Conservation (phyloP, 352 stramenopile genomes). For the Phytophthora sp. region DNA sequence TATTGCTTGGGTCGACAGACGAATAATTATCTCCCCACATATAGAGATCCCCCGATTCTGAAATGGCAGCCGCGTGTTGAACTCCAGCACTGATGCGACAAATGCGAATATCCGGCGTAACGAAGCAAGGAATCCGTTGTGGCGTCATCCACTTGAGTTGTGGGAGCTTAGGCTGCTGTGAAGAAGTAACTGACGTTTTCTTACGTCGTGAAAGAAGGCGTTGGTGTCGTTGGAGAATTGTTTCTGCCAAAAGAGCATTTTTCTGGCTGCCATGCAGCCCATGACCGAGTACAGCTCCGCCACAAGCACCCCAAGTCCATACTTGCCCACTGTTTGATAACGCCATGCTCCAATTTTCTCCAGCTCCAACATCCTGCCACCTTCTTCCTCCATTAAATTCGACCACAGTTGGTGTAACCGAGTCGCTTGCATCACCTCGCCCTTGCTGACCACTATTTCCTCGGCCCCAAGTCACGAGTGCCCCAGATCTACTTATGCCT, state of each 20-base stretch:
- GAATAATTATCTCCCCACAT: conserved; percentile 74
- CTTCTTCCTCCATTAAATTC: conserved; percentile 5
- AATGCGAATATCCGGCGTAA: conserved; percentile 39
- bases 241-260: conserved; percentile 37
- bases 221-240: conserved; percentile 51
- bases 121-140: conserved; percentile 52
- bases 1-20: not conserved
- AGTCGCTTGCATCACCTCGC: conserved; percentile 50
- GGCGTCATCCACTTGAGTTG: conserved; percentile 51
- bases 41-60: conserved; percentile 89
- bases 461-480: conserved; percentile 79
- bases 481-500: conserved; percentile 54
- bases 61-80: conserved; percentile 89
- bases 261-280: conserved; percentile 23
- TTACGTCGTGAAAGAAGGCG: conserved; percentile 31
- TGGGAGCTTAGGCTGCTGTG: conserved; percentile 20
- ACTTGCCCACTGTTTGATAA: conserved; percentile 67
- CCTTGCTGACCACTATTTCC: conserved; percentile 85
- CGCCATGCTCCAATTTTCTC: conserved; percentile 82
- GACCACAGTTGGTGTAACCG: conserved; percentile 28
- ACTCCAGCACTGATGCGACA: conserved; percentile 80
- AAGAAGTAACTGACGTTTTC: not conserved
- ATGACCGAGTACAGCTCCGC: conserved; percentile 69
- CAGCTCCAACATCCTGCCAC: conserved; percentile 63
- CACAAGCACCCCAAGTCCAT: conserved; percentile 83